phyloP scores from a whole-genome alignment of 2,329 filamentous ascomycete species.

The Calonectria montana region DNA sequence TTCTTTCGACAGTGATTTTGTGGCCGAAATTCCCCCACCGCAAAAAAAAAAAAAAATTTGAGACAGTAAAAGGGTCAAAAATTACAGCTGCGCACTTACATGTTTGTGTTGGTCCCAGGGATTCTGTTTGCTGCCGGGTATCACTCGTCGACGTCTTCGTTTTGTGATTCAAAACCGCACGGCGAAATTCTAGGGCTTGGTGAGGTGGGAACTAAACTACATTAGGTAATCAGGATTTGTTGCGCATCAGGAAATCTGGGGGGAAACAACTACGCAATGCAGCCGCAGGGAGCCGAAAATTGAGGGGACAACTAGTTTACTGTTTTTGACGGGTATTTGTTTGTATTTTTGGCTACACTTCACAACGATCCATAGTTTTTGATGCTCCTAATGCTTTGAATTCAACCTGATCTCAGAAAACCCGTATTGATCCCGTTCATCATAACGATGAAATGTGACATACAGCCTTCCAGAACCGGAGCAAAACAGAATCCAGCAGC shows the following conservation, averaged over 20 bases:
- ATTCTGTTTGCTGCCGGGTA: constrained; percentile 46
- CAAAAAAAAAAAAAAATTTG: constrained; percentile 34
- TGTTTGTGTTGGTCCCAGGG: constrained; percentile 49
- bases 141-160: constrained; percentile 47
- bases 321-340: constrained; percentile 41
- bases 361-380: constrained; percentile 46
- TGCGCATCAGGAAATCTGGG: constrained; percentile 17
- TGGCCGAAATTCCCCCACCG: constrained; percentile 29
- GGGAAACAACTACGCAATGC: constrained; percentile 22
- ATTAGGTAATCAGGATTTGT: constrained; percentile 54
- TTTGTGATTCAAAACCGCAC: constrained; percentile 54
- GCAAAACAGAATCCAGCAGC: constrained; percentile 70
- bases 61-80: constrained; percentile 20
- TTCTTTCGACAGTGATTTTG: constrained; percentile 33
- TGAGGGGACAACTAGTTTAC: constrained; percentile 4
- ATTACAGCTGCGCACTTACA: constrained; percentile 47
- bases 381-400: constrained; percentile 50
- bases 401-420: constrained; percentile 62
- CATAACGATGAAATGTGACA: constrained; percentile 69
- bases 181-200: constrained; percentile 61
- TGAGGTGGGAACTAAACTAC: constrained; percentile 50
- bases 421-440: constrained; percentile 77
- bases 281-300: constrained; percentile 11
- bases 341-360: constrained; percentile 47
- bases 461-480: constrained; percentile 71